phyloP scores from a whole-genome alignment of 2,329 filamentous ascomycete genomes.

The Pseudovirgaria hyperparasitica region DNA sequence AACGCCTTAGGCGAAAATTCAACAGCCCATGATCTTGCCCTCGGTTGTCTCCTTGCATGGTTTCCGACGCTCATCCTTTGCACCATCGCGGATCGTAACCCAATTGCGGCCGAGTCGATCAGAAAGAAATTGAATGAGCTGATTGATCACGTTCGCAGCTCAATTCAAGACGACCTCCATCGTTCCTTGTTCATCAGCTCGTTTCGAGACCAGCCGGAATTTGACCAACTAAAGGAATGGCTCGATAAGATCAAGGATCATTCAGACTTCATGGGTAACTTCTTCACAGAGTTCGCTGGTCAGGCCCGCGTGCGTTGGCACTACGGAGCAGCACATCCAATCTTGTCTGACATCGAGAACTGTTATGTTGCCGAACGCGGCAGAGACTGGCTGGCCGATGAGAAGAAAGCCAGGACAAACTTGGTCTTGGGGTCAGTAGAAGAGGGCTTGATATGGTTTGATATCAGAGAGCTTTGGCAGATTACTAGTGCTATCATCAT shows the following conservation, averaged over 20 bases:
- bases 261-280: conserved; percentile 13
- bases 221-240: conserved; percentile 10
- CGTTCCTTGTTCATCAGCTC: conserved; percentile 16
- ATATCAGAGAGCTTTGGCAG: conserved; percentile 32
- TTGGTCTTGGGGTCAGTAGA: conserved; percentile 23
- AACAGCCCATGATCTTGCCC: conserved; percentile 31
- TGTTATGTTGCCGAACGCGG: conserved; percentile 26
- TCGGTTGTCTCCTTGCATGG: conserved; percentile 33
- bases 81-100: conserved; percentile 35
- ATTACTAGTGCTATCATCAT: conserved; percentile 23
- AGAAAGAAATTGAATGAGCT: conserved; percentile 26
- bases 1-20: conserved; percentile 24
- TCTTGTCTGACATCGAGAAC: conserved; percentile 28
- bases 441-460: conserved; percentile 28
- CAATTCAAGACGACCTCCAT: conserved; percentile 16
- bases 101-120: conserved; percentile 28
- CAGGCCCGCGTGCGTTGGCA: conserved; percentile 23
- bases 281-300: conserved; percentile 29
- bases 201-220: conserved; percentile 13
- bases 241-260: conserved; percentile 13
- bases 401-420: conserved; percentile 16
- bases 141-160: conserved; percentile 22
- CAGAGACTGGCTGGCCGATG: conserved; percentile 25
- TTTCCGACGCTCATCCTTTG: conserved; percentile 32
- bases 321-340: conserved; percentile 30